Evolutionary conservation across 129 eudicot genomes (phyloP).

Genomic region (Centaurea solstitialis): DNA sequence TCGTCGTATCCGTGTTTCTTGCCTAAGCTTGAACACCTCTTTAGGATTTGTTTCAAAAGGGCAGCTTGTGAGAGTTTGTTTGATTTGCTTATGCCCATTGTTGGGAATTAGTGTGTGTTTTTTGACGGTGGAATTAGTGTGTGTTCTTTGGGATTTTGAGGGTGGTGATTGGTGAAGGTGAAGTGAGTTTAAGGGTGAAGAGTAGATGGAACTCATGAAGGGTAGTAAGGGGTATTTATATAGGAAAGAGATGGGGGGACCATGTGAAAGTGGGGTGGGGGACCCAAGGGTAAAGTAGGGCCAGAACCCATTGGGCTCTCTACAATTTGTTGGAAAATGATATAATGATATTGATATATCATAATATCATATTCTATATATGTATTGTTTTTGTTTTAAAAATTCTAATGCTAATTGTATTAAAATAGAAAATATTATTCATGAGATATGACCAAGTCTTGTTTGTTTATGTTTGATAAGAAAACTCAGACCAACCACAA

Average conservation of each 20-base stretch:
- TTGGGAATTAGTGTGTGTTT: background rate
- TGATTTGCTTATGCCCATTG: constrained; percentile 48
- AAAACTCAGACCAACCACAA: too few relatives aligned
- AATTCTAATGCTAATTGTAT: background rate
- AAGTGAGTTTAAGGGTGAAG: background rate
- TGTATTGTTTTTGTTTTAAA: background rate
- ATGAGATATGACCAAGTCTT: too few relatives aligned
- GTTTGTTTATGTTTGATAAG: too few relatives aligned
- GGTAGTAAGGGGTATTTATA: constrained; percentile 59
- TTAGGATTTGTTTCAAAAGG: constrained; percentile 52
- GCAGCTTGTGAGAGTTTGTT: constrained; percentile 56
- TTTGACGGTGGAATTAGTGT: constrained; percentile 1
- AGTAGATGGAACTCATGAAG: too few relatives aligned
- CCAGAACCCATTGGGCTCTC: constrained; percentile 38
- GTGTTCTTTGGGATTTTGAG: background rate
- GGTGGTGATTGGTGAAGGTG: too few relatives aligned
- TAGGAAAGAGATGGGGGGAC: constrained; percentile 21
- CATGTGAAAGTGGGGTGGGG: constrained; percentile 23
- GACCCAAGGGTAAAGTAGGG: constrained; percentile 30
- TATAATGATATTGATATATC: background rate
- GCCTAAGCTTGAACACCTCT: constrained; percentile 59
- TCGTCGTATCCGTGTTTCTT: constrained; percentile 50
- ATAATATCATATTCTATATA: too few relatives aligned
- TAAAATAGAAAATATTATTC: too few relatives aligned
- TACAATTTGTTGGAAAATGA: constrained; percentile 24